Evolutionary conservation across 768 basidiomycete genomes (phyloP).

Genomic region (Podaxis sp.): DNA sequence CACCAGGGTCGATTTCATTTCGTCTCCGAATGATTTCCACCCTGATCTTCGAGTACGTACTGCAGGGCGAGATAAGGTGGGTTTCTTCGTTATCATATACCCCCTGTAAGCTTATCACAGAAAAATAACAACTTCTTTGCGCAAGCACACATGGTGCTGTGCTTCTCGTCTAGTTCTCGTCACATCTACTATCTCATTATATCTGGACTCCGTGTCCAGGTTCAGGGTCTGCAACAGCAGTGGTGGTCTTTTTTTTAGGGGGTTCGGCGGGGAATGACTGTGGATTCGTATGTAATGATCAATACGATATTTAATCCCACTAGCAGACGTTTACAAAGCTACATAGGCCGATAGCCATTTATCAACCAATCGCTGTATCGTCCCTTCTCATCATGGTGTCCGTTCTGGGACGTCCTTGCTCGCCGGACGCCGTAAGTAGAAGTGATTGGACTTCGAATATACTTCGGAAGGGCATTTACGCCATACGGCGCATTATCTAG

Average conservation of each 20-base stretch:
- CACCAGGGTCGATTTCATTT: not conserved
- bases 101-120: not conserved
- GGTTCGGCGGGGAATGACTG: not conserved
- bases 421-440: not conserved
- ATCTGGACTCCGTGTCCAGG: not conserved
- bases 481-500: not conserved
- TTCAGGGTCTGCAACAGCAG: not conserved
- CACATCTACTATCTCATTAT: not conserved
- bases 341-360: not conserved
- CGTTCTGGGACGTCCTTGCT: not conserved
- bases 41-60: not conserved
- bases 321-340: not conserved
- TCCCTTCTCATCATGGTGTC: not conserved
- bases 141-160: not conserved
- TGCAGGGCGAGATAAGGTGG: not conserved
- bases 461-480: not conserved
- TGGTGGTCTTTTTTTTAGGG: too few relatives aligned
- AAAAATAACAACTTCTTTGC: not conserved
- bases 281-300: not conserved
- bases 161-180: not conserved
- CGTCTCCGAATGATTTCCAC: not conserved
- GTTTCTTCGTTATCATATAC: not conserved
- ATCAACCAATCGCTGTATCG: not conserved
- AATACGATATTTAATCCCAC: not conserved
- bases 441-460: not conserved